Evolutionary conservation across 2,329 filamentous ascomycete genomes (phyloP).

Genomic region (Colletotrichum australisinense): DNA sequence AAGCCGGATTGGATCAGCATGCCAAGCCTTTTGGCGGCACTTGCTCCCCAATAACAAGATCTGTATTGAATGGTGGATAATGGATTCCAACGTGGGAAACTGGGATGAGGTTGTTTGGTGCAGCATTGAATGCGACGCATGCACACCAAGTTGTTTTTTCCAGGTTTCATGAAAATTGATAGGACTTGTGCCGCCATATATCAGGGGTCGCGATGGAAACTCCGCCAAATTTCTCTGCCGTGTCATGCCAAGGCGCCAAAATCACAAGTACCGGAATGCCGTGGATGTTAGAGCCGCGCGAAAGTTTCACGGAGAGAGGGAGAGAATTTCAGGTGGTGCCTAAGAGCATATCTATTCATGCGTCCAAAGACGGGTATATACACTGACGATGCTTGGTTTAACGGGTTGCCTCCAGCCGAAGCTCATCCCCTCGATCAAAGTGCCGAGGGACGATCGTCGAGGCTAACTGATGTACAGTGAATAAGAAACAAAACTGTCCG

Average conservation of each 20-base stretch:
- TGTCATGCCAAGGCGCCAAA: not conserved
- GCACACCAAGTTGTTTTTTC: not conserved
- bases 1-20: conserved; percentile 5
- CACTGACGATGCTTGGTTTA: conserved; percentile 19
- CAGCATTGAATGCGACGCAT: not conserved
- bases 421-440: conserved; percentile 15
- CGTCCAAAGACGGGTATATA: conserved; percentile 14
- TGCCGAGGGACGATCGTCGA: conserved; percentile 19
- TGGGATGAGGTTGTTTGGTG: conserved; percentile 2
- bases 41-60: conserved; percentile 22
- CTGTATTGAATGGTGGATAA: conserved; percentile 5
- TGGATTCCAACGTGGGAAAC: not conserved
- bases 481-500: conserved; percentile 8
- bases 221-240: not conserved
- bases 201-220: not conserved
- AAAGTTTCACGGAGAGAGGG: not conserved
- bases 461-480: conserved; percentile 29
- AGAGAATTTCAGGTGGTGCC: not conserved
- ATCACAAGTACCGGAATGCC: not conserved
- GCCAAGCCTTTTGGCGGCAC: conserved; percentile 13
- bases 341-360: conserved; percentile 15
- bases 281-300: not conserved
- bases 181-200: not conserved
- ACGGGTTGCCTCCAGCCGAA: conserved; percentile 29
- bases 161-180: conserved; percentile 7